Base-by-base conservation (phyloP, 345 rosid genomes). In the Luvunga scandens region DNA sequence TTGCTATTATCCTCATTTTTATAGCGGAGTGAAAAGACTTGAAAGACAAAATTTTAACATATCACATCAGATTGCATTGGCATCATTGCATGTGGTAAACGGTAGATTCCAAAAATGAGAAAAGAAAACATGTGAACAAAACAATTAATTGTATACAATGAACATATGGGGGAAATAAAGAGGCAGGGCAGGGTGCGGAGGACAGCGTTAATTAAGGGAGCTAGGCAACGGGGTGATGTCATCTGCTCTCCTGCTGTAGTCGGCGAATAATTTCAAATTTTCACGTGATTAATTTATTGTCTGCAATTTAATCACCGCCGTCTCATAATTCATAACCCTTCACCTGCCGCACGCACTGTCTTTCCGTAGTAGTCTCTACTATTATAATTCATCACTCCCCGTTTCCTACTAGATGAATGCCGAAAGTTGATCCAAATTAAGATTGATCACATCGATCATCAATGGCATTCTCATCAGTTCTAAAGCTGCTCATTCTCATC, bases 251-350 rank as follows among this genome's bases (percentile, higher is more conserved):
- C 45, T 56, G 69, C 57, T 60, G 25, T 25, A 53, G 50, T 80
- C 65, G 70, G 76, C 69, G 59, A 65, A 62, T 14, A 3, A 25
- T n/a, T 80, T 73, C 28, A 78, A 73, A 79, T 73, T 71, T 69
- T 28, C 77, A 81, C 66, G 84, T 76, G 81, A 78, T 68, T 42
- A 10, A 42, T 2, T 53, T 30, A 19, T 42, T 53, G 80, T 68
- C 82, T 31, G 56, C 59, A 61, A 19, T n/a, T n/a, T n/a, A n/a
- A n/a, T 45, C 45, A 31, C 48, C 59, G n/a, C 24, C 67, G 4
- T 69, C 66, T 57, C 50, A 72, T 24, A 7, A 55, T 31, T 55
- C 45, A 31, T 9, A 6, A 36, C 79, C 18, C n/a, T 21, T 63
- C 18, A 19, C 24, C 67, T 70, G 66, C 53, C 21, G 59, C 22